A percentile compares a stretch with the other conserved stretches of the same genome.
phyloP scores from a whole-genome alignment of 345 rosid genomes.

The Brassica rapa region DNA sequence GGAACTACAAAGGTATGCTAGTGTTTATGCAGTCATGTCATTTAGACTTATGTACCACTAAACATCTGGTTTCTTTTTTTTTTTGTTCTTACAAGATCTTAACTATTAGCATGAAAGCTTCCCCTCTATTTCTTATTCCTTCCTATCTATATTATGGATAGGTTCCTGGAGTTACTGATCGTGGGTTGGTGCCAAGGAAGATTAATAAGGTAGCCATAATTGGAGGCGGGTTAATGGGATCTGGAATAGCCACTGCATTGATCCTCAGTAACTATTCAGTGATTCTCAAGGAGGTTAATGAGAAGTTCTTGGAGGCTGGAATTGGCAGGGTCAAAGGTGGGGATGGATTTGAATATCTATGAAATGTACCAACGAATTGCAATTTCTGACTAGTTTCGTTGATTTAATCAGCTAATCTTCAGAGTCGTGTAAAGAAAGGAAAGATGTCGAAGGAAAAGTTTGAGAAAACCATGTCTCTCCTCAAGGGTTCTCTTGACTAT shows the following conservation, averaged over 20 bases:
- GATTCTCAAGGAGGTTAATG: constrained; percentile 87
- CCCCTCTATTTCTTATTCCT: not conserved
- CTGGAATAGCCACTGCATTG: constrained; percentile 94
- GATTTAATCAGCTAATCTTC: constrained; percentile 72
- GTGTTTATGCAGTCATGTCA: constrained; percentile 2
- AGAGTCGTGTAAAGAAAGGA: constrained; percentile 86
- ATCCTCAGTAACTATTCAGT: constrained; percentile 80
- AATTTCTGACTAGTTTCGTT: constrained; percentile 14
- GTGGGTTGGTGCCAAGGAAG: constrained; percentile 67
- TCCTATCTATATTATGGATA: constrained; percentile 35
- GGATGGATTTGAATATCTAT: constrained; percentile 12
- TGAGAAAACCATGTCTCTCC: constrained; percentile 74
- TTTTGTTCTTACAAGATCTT: not conserved
- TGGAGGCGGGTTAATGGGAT: constrained; percentile 99
- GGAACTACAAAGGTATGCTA: constrained; percentile 76
- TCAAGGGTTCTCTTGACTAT: constrained; percentile 78
- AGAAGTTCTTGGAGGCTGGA: constrained; percentile 84
- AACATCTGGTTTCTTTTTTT: not conserved
- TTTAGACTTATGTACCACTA: constrained; percentile 15
- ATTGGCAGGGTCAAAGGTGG: constrained; percentile 81
- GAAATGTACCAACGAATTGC: constrained; percentile 23
- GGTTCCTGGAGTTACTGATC: constrained; percentile 92
- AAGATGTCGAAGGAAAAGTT: constrained; percentile 77
- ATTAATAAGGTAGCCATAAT: constrained; percentile 82
- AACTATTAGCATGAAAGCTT: constrained; percentile 3